A percentile compares a stretch with the other conserved stretches of the same genome.
phyloP scores from a whole-genome alignment of 2,329 filamentous ascomycete genomes.

The Gaeumannomyces sp. region DNA sequence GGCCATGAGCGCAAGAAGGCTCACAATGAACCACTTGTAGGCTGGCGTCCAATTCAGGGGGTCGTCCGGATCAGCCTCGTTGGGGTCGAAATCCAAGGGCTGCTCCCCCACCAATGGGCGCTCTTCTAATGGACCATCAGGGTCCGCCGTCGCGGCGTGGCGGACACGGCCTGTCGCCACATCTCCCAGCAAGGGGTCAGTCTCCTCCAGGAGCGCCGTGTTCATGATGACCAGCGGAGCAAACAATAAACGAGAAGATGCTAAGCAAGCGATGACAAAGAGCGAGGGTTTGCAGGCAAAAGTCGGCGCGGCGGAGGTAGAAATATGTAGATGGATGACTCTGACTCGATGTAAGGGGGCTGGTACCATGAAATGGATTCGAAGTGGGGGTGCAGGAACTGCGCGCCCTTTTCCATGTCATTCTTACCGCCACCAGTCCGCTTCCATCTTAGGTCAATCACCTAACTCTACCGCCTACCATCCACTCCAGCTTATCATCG shows the following conservation, averaged over 20 bases:
- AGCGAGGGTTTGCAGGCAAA: background rate
- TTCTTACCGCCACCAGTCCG: background rate
- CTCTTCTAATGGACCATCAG: background rate
- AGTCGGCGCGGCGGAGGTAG: background rate
- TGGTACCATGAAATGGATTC: too few relatives aligned
- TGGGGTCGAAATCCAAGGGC: slow-evolving; percentile 33
- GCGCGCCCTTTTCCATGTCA: background rate
- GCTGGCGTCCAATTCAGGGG: slow-evolving; percentile 45
- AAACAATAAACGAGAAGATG: background rate
- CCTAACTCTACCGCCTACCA: too few relatives aligned
- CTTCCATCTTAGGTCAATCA: background rate
- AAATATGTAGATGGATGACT: too few relatives aligned
- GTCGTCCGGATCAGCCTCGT: slow-evolving; percentile 40
- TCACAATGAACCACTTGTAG: slow-evolving; percentile 49
- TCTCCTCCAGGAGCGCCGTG: slow-evolving; percentile 4
- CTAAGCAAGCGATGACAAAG: background rate
- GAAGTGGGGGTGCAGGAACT: too few relatives aligned
- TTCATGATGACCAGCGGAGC: background rate
- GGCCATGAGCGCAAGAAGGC: slow-evolving; percentile 45
- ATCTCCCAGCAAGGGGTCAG: slow-evolving; percentile 6
- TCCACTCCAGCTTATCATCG: too few relatives aligned
- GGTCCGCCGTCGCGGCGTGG: slow-evolving; percentile 5
- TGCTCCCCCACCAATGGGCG: background rate
- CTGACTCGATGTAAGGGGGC: background rate
- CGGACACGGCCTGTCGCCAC: background rate